A percentile compares a stretch with the other conserved stretches of the same genome.
phyloP scores from a whole-genome alignment of 23 red algal genomes.

The Gracilaria gracilis region DNA sequence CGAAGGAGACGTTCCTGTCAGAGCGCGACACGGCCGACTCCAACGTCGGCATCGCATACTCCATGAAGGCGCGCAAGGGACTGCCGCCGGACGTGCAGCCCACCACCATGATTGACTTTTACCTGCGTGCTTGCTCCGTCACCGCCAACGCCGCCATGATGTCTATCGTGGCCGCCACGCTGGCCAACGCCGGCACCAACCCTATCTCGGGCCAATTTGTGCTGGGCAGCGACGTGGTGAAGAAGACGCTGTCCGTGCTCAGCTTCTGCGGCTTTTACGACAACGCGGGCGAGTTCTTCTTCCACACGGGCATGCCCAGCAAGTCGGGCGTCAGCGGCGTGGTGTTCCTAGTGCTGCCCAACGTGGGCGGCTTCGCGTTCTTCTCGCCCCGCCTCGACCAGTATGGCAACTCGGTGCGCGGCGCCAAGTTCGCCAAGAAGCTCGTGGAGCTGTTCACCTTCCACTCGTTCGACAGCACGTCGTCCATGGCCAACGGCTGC shows the following conservation, averaged over 20 bases:
- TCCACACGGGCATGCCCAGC: conserved; percentile 49
- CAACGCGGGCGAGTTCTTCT: conserved; percentile 63
- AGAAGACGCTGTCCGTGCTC: conserved; percentile 60
- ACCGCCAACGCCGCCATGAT: conserved; percentile 46
- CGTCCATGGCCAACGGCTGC: conserved; percentile 54
- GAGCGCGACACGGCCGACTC: conserved; percentile 43
- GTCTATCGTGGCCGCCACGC: conserved; percentile 55
- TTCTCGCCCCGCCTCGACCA: conserved; percentile 43
- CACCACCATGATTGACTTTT: conserved; percentile 48
- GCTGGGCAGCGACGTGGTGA: conserved; percentile 45
- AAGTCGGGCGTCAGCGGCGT: conserved; percentile 65
- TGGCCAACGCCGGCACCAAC: conserved; percentile 56
- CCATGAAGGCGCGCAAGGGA: conserved; percentile 47
- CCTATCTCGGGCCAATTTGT: conserved; percentile 44
- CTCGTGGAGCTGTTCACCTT: conserved; percentile 58
- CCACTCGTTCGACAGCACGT: conserved; percentile 58
- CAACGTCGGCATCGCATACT: conserved; percentile 36
- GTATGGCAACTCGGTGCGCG: conserved; percentile 51
- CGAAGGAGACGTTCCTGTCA: conserved; percentile 51
- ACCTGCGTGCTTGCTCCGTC: conserved; percentile 55
- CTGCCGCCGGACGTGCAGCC: no score
- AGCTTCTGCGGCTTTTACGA: conserved; percentile 70
- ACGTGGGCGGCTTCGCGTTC: conserved; percentile 57
- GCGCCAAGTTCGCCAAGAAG: conserved; percentile 35
- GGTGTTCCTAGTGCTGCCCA: conserved; percentile 58